Percentiles rank a stretch among this genome's conserved stretches.
Conservation (phyloP, 495 filamentous ascomycete species). For the Hyaloscypha hepaticicola region DNA sequence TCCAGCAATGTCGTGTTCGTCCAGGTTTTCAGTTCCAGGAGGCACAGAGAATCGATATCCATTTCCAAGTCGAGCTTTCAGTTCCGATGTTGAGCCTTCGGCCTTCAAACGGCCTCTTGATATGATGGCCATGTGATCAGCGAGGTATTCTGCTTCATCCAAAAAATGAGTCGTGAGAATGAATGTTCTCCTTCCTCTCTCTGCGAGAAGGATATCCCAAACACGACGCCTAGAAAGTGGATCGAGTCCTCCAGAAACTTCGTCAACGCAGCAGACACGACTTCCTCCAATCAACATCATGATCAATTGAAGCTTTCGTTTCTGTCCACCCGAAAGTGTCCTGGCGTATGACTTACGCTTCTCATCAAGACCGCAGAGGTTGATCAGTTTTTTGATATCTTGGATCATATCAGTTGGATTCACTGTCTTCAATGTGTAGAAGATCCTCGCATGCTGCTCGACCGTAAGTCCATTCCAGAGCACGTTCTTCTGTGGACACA, state of each 20-base stretch:
- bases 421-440: constrained; percentile 69
- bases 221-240: constrained; percentile 76
- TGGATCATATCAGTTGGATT: constrained; percentile 46
- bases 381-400: constrained; percentile 57
- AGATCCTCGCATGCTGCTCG: constrained; percentile 72
- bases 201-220: constrained; percentile 82
- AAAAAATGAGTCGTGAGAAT: constrained; percentile 83
- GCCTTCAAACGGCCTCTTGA: constrained; percentile 67
- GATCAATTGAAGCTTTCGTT: constrained; percentile 83
- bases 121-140: constrained; percentile 73
- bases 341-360: constrained; percentile 65
- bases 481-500: constrained; percentile 85
- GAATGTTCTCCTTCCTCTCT: constrained; percentile 72
- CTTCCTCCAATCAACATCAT: constrained; percentile 91
- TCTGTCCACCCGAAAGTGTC: constrained; percentile 81
- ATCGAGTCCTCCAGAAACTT: constrained; percentile 79
- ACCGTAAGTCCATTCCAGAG: constrained; percentile 82
- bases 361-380: constrained; percentile 61
- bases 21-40: constrained; percentile 43
- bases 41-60: constrained; percentile 74
- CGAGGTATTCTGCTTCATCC: constrained; percentile 72
- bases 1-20: constrained; percentile 49
- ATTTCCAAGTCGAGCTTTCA: constrained; percentile 64
- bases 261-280: constrained; percentile 82
- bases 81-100: constrained; percentile 66